Evolutionary conservation across 495 filamentous ascomycete species (phyloP).

Genomic region (Viridothelium virens): DNA sequence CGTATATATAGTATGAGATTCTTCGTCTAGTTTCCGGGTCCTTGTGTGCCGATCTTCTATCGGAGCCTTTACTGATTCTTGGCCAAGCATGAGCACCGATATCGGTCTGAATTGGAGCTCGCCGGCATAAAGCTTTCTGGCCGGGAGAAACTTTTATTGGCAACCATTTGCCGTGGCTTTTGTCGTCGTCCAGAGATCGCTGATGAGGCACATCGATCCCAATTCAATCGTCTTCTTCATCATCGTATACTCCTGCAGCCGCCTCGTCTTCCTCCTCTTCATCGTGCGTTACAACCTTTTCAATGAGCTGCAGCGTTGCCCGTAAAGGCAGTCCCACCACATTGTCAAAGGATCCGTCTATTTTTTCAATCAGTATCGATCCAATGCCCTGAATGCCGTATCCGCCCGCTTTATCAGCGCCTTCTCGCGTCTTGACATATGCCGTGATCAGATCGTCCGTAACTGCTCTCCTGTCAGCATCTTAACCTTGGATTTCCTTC

Average conservation of each 20-base stretch:
- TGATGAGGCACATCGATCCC: not conserved
- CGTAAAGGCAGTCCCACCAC: slow-evolving; percentile 89
- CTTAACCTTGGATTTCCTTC: not conserved
- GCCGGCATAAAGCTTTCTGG: too few species aligned
- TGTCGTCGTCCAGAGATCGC: too few species aligned
- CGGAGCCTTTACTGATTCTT: too few species aligned
- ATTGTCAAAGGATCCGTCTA: slow-evolving; percentile 88
- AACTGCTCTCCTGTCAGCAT: slow-evolving; percentile 31
- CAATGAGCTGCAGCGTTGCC: slow-evolving; percentile 70
- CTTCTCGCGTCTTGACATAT: slow-evolving; percentile 87
- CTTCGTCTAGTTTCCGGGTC: too few species aligned
- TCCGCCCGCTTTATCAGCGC: slow-evolving; percentile 90
- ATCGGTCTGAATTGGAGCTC: too few species aligned
- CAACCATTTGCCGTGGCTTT: too few species aligned
- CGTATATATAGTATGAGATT: not conserved
- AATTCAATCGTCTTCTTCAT: slow-evolving; percentile 15
- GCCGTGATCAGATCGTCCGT: slow-evolving; percentile 75
- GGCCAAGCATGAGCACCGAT: too few species aligned
- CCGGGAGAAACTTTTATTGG: too few species aligned
- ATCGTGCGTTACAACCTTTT: slow-evolving; percentile 58
- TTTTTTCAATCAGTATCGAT: slow-evolving; percentile 73
- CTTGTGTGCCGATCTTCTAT: too few species aligned
- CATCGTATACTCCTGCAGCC: slow-evolving; percentile 6
- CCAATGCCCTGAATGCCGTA: slow-evolving; percentile 90
- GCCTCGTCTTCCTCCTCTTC: slow-evolving; percentile 39